Evolutionary conservation across 352 stramenopile genomes (phyloP).

Genomic region (Pythium folliculosum): DNA sequence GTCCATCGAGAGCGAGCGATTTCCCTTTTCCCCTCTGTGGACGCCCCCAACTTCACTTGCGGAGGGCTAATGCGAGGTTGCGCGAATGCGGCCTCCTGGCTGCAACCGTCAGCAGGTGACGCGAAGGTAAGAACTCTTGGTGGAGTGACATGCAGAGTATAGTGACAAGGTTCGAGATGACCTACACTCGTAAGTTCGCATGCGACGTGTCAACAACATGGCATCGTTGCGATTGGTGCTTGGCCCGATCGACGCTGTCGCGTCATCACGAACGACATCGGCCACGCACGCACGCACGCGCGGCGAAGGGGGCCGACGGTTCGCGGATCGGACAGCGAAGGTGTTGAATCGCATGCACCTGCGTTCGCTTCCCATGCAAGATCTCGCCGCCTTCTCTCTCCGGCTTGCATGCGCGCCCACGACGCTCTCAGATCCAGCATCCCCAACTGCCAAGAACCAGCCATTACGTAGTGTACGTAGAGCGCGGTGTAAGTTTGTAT

Average conservation of each 20-base stretch:
- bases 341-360: too few relatives aligned
- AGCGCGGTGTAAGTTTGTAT: too few relatives aligned
- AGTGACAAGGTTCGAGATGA: background rate
- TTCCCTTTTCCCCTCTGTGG: background rate
- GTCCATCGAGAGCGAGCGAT: conserved; percentile 22
- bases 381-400: too few relatives aligned
- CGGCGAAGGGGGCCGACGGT: background rate
- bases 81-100: background rate
- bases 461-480: background rate
- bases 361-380: too few relatives aligned
- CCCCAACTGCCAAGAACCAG: background rate
- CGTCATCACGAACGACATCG: conserved; percentile 10
- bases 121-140: conserved; percentile 4
- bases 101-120: conserved; percentile 21
- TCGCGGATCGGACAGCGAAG: background rate
- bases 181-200: conserved; percentile 13
- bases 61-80: background rate
- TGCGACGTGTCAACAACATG: conserved; percentile 2
- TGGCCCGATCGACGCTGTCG: conserved; percentile 4
- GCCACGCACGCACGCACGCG: conserved; percentile 1
- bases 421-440: too few relatives aligned
- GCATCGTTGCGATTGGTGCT: conserved; percentile 16
- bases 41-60: background rate
- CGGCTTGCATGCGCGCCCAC: too few relatives aligned
- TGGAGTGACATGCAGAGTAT: background rate